phyloP scores from a whole-genome alignment of 116 monocot species.

The Trichopus zeylanicus region DNA sequence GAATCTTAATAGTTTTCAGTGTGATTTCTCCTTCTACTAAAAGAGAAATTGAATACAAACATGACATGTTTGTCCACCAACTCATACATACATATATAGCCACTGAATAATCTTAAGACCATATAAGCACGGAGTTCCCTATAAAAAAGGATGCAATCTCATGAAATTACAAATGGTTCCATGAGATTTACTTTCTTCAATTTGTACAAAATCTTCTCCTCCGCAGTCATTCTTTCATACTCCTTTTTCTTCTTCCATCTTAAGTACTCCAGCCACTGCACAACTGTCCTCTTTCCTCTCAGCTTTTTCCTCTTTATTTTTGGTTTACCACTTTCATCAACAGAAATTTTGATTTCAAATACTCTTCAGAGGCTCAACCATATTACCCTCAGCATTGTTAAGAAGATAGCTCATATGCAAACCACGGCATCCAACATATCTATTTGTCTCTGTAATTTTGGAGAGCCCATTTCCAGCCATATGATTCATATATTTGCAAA shows the following conservation, averaged over 20 bases:
- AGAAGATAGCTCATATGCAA: constrained; percentile 29
- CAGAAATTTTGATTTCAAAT: constrained; percentile 11
- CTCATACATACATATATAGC: no score
- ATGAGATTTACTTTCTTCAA: constrained; percentile 55
- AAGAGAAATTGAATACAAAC: no score
- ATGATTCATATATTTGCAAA: constrained; percentile 30
- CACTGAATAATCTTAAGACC: no score
- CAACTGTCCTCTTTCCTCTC: constrained; percentile 83
- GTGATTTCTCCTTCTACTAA: no score
- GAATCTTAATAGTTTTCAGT: no score
- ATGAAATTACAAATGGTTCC: constrained; percentile 1
- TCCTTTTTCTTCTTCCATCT: constrained; percentile 97
- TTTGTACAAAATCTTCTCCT: constrained; percentile 90
- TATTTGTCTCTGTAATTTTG: background rate
- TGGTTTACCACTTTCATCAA: constrained; percentile 11
- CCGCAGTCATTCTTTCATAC: constrained; percentile 87
- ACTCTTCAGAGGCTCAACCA: constrained; percentile 16
- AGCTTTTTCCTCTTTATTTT: constrained; percentile 79
- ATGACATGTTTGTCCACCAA: no score
- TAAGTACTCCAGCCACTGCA: constrained; percentile 79
- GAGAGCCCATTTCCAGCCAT: constrained; percentile 11
- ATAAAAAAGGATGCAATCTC: background rate
- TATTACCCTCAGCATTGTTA: constrained; percentile 7
- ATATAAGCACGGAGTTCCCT: no score
- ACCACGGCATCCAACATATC: constrained; percentile 11